A percentile compares a stretch with the other conserved stretches of the same genome.
Evolutionary conservation across 371 early-diverging fungal species (phyloP).

Genomic region (Mucor velutinosus): DNA sequence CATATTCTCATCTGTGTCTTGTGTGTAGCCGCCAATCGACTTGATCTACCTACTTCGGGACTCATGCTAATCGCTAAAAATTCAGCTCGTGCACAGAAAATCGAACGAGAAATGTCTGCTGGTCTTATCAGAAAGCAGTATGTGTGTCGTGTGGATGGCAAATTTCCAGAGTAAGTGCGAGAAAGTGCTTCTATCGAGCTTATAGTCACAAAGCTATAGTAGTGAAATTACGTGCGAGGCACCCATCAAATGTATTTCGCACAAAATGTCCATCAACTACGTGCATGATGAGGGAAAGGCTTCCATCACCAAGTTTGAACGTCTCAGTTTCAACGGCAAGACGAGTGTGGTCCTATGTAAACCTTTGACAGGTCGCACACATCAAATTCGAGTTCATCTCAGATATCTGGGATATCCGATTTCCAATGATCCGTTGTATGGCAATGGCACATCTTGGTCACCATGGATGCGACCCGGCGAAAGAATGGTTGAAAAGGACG

Average conservation of each 20-base stretch:
- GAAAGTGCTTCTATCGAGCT: neutral
- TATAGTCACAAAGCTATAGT: constrained; percentile 20
- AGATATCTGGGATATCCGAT: constrained; percentile 96
- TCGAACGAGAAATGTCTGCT: constrained; percentile 69
- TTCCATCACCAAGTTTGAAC: constrained; percentile 73
- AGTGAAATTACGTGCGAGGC: constrained; percentile 70
- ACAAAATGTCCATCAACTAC: constrained; percentile 86
- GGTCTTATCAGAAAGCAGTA: constrained; percentile 85
- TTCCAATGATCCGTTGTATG: constrained; percentile 94
- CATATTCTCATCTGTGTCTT: too few species aligned
- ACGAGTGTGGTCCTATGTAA: constrained; percentile 73
- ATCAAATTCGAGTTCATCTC: constrained; percentile 99
- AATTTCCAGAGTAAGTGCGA: constrained; percentile 74
- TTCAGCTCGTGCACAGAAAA: constrained; percentile 59
- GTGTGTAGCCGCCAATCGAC: constrained; percentile 74
- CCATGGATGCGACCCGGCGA: constrained; percentile 28
- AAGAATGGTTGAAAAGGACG: constrained; percentile 26
- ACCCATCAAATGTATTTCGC: constrained; percentile 82
- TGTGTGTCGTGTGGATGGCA: constrained; percentile 86
- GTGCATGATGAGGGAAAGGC: constrained; percentile 85
- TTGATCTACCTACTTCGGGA: constrained; percentile 95
- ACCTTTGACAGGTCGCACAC: constrained; percentile 97
- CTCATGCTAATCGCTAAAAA: constrained; percentile 79
- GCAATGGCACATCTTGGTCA: constrained; percentile 76
- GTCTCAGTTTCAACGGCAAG: constrained; percentile 62